phyloP scores from a whole-genome alignment of 192 early-diverging fungal species.

The Coemansia sp. region DNA sequence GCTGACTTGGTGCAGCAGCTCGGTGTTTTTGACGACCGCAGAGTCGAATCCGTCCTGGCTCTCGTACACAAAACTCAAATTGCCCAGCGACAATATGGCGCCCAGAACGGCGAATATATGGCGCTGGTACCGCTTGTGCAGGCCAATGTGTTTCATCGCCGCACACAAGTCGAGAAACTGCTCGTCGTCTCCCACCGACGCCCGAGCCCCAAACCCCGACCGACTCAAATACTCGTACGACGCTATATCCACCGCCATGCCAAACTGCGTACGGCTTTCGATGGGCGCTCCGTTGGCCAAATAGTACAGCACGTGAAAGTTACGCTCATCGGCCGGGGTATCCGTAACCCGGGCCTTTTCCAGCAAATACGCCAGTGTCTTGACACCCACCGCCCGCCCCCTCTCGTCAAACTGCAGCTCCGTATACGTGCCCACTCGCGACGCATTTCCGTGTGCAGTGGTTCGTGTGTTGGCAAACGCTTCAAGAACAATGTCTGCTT shows the following conservation, averaged over 20 bases:
- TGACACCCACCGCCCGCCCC: slow-evolving; percentile 81
- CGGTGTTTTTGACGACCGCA: slow-evolving; percentile 75
- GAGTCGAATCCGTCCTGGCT: slow-evolving; percentile 74
- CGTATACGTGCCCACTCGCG: slow-evolving; percentile 80
- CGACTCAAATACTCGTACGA: slow-evolving; percentile 41
- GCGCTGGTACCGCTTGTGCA: slow-evolving; percentile 69
- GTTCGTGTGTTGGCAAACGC: slow-evolving; percentile 79
- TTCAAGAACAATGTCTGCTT: slow-evolving; percentile 70
- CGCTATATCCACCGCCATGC: slow-evolving; percentile 61
- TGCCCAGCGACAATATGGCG: slow-evolving; percentile 87
- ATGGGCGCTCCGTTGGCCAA: slow-evolving; percentile 74
- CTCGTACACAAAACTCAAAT: slow-evolving; percentile 74
- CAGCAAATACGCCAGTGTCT: slow-evolving; percentile 69
- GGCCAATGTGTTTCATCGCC: slow-evolving; percentile 64
- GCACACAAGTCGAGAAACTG: slow-evolving; percentile 62
- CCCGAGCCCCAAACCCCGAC: slow-evolving; percentile 63
- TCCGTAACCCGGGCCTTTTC: slow-evolving; percentile 65
- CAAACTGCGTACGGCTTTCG: slow-evolving; percentile 67
- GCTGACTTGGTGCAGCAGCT: slow-evolving; percentile 76
- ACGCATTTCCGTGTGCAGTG: slow-evolving; percentile 64
- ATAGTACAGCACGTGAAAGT: slow-evolving; percentile 82
- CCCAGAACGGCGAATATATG: slow-evolving; percentile 84
- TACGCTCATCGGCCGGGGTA: slow-evolving; percentile 59
- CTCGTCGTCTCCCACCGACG: slow-evolving; percentile 66
- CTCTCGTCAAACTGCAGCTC: slow-evolving; percentile 90